Base-by-base conservation (phyloP, 306 rosid genomes). In the Malus asiatica region DNA sequence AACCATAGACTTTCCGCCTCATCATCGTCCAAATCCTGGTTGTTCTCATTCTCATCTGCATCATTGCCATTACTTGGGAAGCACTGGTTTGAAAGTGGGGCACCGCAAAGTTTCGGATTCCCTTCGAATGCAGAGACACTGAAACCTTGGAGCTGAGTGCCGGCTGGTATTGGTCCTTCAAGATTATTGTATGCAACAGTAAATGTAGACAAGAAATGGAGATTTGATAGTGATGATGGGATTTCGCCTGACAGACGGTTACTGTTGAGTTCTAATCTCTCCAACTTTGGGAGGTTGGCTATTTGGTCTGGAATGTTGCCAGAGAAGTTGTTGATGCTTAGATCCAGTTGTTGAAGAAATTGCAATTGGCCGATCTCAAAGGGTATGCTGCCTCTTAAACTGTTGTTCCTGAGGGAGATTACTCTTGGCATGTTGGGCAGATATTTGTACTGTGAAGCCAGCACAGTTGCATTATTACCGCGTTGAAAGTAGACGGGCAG, bases 121-220 rank as follows among this genome's bases (percentile, higher is more conserved):
- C 78, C 71, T 22, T 75, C 71, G 33, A 27, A 75, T 1, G 33
- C 35, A 44, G 71, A 45, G 30, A 69, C 51, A 14, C 11, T 5
- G 22, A 32, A 64, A 3, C 71, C 22, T 11, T 75, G 71, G 30
- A 75, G 63, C 33, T 75, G 71, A 63, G 78, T 75, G 48, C 78
- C 23, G 13, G 30, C 4, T 13, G 62, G 78, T 45, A 74, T 63
- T 62, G 23, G 2, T 14, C 71, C 78, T 59, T 32, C 48, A 2
- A 75, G 63, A 63, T 74, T 46, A n/a, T 74, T 74, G 61, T 30
- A 11, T 1, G 78, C 46, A 42, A 46, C 32, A 5, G 51, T 62
- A 8, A 74, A 8, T 0, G 3, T 1, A 44, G 59, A 18, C 25
- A 74, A 12, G 32, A 74, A 74, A 74, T 63, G 14, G 22, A 75